These are phyloP conservation scores for Mucor racemosus DNA, from an alignment of 371 early-diverging fungal genomes.

Conservation along the genomic window DNA sequence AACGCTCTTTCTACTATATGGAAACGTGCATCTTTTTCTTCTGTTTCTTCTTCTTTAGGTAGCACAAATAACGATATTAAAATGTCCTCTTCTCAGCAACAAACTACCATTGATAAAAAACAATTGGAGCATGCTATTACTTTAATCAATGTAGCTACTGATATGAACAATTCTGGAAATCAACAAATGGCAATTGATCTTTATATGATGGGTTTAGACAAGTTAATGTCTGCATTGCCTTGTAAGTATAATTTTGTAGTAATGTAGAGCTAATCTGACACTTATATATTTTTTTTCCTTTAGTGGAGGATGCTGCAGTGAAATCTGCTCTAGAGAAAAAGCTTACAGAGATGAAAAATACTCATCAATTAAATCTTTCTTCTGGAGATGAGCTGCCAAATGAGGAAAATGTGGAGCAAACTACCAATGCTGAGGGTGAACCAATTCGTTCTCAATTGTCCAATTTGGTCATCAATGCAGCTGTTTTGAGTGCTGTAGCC, in stretches of 20 bases:
- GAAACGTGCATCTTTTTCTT: conserved; percentile 38
- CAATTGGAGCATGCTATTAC: conserved; percentile 54
- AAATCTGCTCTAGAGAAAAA: conserved; percentile 47
- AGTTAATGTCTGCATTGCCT: conserved; percentile 55
- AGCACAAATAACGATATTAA: conserved; percentile 6
- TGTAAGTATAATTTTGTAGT: conserved; percentile 34
- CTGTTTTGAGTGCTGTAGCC: conserved; percentile 59
- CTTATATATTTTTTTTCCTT: not conserved
- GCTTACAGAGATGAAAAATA: conserved; percentile 31
- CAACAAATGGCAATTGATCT: conserved; percentile 55
- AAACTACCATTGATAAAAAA: conserved; percentile 37
- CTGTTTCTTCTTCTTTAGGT: not conserved
- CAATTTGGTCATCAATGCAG: conserved; percentile 55
- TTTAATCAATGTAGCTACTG: conserved; percentile 50
- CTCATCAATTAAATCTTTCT: conserved; percentile 23
- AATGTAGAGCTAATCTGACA: not conserved
- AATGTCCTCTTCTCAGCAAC: conserved; percentile 1
- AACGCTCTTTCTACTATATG: conserved; percentile 24
- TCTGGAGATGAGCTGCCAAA: conserved; percentile 10
- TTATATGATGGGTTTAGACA: conserved; percentile 55
- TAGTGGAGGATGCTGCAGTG: conserved; percentile 53
- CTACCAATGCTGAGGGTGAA: not conserved
- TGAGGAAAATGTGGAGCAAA: conserved; percentile 18
- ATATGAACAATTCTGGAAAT: conserved; percentile 49
- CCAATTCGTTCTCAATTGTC: conserved; percentile 36